Conservation (phyloP, 2,329 filamentous ascomycete species). For the Metarhizium brunneum region DNA sequence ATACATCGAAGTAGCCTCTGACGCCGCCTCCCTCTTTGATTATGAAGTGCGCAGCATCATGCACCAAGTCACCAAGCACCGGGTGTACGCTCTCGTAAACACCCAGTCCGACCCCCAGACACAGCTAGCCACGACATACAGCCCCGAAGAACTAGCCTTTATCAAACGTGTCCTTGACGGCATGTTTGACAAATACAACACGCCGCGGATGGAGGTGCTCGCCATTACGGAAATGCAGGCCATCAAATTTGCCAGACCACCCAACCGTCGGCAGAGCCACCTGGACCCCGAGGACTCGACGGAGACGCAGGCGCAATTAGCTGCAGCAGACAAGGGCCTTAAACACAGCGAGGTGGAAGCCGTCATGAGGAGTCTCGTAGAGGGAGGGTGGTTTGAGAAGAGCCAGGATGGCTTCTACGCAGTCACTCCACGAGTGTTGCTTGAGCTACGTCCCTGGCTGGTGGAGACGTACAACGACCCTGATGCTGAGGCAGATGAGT, state of each 20-base stretch:
- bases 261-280: conserved; percentile 29
- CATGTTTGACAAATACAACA: conserved; percentile 89
- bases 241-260: conserved; percentile 51
- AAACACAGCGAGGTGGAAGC: conserved; percentile 70
- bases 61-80: conserved; percentile 57
- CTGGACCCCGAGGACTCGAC: conserved; percentile 20
- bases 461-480: conserved; percentile 83
- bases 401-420: conserved; percentile 64
- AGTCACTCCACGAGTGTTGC: conserved; percentile 65
- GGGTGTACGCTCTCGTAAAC: conserved; percentile 81
- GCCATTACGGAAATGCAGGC: conserved; percentile 75
- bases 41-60: conserved; percentile 71
- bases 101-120: conserved; percentile 76
- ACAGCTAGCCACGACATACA: conserved; percentile 75
- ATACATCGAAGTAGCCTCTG: conserved; percentile 62
- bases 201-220: conserved; percentile 69
- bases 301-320: conserved; percentile 20
- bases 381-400: conserved; percentile 77
- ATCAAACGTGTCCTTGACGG: conserved; percentile 79
- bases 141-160: conserved; percentile 78
- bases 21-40: conserved; percentile 69
- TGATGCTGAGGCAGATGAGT: conserved; percentile 47
- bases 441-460: conserved; percentile 80
- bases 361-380: conserved; percentile 59
- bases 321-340: conserved; percentile 42